Percentiles rank a stretch among this genome's conserved stretches.
Conservation (phyloP, 805 yeast species). For the Saccharomycopsis microspora region DNA sequence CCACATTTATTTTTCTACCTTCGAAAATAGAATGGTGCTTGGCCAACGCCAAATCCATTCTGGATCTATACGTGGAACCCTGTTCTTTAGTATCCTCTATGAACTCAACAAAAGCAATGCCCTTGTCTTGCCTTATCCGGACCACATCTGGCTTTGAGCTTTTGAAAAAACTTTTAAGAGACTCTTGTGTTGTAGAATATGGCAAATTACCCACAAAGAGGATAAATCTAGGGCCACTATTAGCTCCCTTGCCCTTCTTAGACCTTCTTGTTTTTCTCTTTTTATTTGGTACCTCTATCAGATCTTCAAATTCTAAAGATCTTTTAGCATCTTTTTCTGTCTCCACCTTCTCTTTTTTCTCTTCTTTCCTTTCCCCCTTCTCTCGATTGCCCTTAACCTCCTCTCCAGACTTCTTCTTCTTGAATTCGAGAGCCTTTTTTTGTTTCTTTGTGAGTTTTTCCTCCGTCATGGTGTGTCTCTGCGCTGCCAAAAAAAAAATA, state of each 20-base stretch:
- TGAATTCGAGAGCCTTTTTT: conserved; percentile 49
- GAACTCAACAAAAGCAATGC: conserved; percentile 88
- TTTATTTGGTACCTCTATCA: conserved; percentile 34
- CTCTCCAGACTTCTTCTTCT: conserved; percentile 23
- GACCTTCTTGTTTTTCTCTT: conserved; percentile 72
- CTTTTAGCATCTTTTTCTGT: conserved; percentile 17
- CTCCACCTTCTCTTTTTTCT: conserved; percentile 17
- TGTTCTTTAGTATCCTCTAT: conserved; percentile 22
- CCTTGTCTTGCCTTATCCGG: conserved; percentile 74
- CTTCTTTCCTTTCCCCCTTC: conserved; percentile 18
- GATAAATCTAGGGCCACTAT: conserved; percentile 52
- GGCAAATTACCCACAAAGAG: conserved; percentile 89
- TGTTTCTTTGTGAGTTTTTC: conserved; percentile 55
- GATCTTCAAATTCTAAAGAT: conserved; percentile 16
- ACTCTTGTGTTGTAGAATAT: conserved; percentile 50
- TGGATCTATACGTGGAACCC: conserved; percentile 18
- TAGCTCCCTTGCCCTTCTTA: conserved; percentile 52
- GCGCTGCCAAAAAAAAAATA: too few species aligned
- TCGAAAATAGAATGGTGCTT: conserved; percentile 68
- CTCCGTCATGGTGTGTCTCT: too few species aligned
- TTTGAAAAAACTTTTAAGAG: conserved; percentile 61
- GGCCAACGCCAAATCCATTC: conserved; percentile 75
- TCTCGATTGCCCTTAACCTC: conserved; percentile 20
- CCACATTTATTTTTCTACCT: conserved; percentile 81
- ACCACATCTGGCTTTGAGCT: conserved; percentile 62